Evolutionary conservation across 2,329 filamentous ascomycete genomes (phyloP).

Genomic region (Botryotinia narcissicola): DNA sequence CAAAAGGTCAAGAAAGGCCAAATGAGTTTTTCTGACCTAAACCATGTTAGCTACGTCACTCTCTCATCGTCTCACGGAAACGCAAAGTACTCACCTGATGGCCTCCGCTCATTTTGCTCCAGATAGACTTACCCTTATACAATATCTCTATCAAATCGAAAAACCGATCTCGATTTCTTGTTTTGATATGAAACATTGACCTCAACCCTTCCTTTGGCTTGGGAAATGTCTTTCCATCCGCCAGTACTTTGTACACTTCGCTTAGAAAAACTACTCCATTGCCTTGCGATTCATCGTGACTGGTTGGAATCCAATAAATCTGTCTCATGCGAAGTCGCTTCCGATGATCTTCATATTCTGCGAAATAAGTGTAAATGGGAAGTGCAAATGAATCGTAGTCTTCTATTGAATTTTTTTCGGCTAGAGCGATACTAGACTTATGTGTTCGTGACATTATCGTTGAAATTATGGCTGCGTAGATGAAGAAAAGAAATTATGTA

Average conservation of each 20-base stretch:
- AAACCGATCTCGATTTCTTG: background rate
- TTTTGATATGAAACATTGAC: background rate
- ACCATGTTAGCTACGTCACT: background rate
- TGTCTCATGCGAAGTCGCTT: background rate
- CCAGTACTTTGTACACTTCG: background rate
- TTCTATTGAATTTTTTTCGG: background rate
- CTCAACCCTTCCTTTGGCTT: background rate
- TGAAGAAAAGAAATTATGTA: background rate
- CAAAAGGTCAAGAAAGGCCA: background rate
- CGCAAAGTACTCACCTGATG: background rate
- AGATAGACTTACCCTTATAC: background rate
- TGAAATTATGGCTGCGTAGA: background rate
- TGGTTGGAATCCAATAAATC: background rate
- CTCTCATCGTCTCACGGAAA: background rate
- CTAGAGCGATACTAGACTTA: background rate
- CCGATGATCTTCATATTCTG: background rate
- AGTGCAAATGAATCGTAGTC: background rate
- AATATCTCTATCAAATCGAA: background rate
- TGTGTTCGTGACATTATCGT: background rate
- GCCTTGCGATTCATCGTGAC: background rate
- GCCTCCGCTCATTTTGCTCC: no score
- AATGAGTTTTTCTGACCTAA: background rate
- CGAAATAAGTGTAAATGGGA: background rate
- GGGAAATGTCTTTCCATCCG: background rate
- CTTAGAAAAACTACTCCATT: background rate